Percentiles rank a stretch among this genome's conserved stretches.
These are phyloP conservation scores for Ottelia alismoides DNA, from an alignment of 106 monocot genomes.

Conservation along the genomic window DNA sequence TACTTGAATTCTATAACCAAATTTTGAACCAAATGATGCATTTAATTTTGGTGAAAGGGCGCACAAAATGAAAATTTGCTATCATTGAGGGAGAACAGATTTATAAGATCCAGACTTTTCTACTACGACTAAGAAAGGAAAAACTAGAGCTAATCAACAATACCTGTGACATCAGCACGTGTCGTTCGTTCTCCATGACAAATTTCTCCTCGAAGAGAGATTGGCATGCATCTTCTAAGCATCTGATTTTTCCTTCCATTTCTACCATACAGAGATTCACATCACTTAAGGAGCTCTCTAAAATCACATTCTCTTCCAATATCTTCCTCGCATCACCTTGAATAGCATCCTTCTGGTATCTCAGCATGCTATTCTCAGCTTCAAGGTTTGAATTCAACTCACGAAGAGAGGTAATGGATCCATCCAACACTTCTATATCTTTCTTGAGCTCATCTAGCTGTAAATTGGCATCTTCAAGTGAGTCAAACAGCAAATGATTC, in stretches of 20 bases:
- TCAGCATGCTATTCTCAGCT: constrained; percentile 25
- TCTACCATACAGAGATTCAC: constrained; percentile 43
- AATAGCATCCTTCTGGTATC: constrained; percentile 27
- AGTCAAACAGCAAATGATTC: constrained; percentile 29
- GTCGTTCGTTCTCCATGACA: too few species aligned
- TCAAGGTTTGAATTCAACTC: constrained; percentile 15
- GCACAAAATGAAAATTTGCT: too few species aligned
- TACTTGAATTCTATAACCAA: too few species aligned
- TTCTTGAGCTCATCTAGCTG: constrained; percentile 44
- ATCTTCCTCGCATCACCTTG: constrained; percentile 39
- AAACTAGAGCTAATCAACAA: too few species aligned
- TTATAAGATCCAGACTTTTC: too few species aligned
- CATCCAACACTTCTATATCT: constrained; percentile 46
- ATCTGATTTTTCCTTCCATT: constrained; percentile 42
- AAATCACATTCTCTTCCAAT: constrained; percentile 30
- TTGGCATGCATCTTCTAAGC: constrained; percentile 38
- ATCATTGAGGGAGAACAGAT: too few species aligned
- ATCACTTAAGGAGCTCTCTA: constrained; percentile 64
- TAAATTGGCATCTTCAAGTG: constrained; percentile 29
- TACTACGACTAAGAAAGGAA: too few species aligned
- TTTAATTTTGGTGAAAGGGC: too few species aligned
- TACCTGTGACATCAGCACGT: too few species aligned
- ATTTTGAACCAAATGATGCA: too few species aligned
- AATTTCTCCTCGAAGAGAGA: constrained; percentile 39
- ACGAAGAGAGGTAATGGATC: constrained; percentile 33